Evolutionary conservation across 768 basidiomycete genomes (phyloP).

Genomic region (Gloeophyllum trabeum): DNA sequence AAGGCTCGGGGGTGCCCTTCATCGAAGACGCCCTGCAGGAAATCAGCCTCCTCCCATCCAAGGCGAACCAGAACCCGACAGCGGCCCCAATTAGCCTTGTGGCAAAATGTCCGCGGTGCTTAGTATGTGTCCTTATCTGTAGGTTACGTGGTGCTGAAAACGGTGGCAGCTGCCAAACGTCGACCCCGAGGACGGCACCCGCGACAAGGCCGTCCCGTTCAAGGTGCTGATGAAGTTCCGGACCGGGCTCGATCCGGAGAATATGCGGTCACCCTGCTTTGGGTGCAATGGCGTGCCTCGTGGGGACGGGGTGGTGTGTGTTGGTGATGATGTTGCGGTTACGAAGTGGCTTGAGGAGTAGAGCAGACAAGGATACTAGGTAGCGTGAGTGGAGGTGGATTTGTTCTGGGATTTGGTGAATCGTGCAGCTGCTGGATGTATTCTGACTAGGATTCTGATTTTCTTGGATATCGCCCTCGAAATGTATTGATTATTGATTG

Average conservation of each 20-base stretch:
- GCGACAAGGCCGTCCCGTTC: constrained; percentile 65
- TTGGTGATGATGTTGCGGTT: constrained; percentile 52
- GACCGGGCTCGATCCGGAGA: constrained; percentile 38
- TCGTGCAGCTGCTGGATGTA: too few species aligned
- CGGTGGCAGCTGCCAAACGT: constrained; percentile 58
- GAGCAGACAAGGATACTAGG: neutral
- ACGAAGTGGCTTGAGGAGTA: neutral
- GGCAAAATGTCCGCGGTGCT: constrained; percentile 58
- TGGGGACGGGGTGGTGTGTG: constrained; percentile 37
- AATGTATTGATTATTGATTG: too few species aligned
- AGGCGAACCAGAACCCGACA: constrained; percentile 24
- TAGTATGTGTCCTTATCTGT: constrained; percentile 32
- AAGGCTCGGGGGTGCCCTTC: constrained; percentile 54
- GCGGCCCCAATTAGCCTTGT: constrained; percentile 39
- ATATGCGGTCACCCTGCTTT: constrained; percentile 45
- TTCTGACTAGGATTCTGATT: too few species aligned
- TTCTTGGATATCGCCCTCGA: too few species aligned
- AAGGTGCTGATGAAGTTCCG: constrained; percentile 71
- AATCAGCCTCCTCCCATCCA: constrained; percentile 37
- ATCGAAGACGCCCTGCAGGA: constrained; percentile 63
- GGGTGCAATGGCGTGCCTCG: constrained; percentile 48
- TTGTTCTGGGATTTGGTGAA: neutral
- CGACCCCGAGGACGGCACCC: constrained; percentile 47
- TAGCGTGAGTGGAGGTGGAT: neutral
- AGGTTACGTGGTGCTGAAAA: constrained; percentile 3